Base-by-base conservation (phyloP, 371 early-diverging fungal species). In the Mortierella sp. region DNA sequence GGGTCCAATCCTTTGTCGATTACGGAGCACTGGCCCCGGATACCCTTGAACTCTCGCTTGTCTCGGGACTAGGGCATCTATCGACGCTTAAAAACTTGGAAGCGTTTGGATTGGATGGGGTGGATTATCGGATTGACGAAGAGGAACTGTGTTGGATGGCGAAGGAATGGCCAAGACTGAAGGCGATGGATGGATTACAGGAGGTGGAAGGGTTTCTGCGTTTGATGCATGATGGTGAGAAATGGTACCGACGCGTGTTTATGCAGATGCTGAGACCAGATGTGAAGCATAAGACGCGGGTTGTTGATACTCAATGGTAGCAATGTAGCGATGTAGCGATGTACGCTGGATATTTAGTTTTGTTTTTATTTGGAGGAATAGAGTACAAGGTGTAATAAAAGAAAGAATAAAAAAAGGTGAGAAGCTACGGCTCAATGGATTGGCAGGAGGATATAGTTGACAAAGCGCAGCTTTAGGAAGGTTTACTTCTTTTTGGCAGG, bases 111-210 rank as follows among this genome's bases (percentile, higher is more conserved):
- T 48, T 58, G 42, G 75, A 74, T 6, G 55, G 63, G 2, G 6
- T 60, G 19, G 47, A 75, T 34, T 60, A 48, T 19, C 47, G 65
- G 44, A 63, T 75, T 47, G 47, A 34, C n/a, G 10, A 63, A 2
- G 21, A 21, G 3, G 75, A 75, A 24, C 3, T 63, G 19, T 31
- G 28, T 2, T 75, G 63, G 75, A 48, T 75, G 75, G 63, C 50
- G 1, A 75, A 47, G 45, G 31, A 7, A 3, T 75, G 75, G 65
- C 63, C 75, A 0, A 73, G 24, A 3, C 19, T 52, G 73, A 73
- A 11, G 24, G 19, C 42, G 13, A 42, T 73, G 13, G 24, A 19
- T 24, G 16, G 74, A 7, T 19, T 75, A 2, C 28, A 42, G 21
- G 44, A 58, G n/a, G 55, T 55, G 0, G n/a, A 55, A n/a, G 55